A percentile compares a stretch with the other conserved stretches of the same genome.
These are phyloP conservation scores for Entophlyctis luteolus DNA, from an alignment of 192 early-diverging fungal genomes.

Conservation along the genomic window DNA sequence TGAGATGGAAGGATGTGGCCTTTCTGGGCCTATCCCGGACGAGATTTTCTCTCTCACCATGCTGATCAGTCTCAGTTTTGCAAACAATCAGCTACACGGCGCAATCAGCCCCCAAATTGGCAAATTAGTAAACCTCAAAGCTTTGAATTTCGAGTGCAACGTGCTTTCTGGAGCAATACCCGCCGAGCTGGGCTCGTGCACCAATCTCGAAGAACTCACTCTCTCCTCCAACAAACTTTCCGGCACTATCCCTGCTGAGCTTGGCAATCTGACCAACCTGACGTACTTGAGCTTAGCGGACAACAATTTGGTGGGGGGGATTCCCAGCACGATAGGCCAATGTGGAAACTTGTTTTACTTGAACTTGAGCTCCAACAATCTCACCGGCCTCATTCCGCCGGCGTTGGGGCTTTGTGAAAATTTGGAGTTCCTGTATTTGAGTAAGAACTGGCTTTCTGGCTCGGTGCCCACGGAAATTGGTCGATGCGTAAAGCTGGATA, in stretches of 20 bases:
- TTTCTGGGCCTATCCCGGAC: neutral
- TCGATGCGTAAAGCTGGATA: no score
- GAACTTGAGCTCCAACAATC: neutral
- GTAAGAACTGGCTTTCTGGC: neutral
- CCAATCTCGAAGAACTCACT: neutral
- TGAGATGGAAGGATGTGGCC: neutral
- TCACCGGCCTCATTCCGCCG: neutral
- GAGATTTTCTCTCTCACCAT: neutral
- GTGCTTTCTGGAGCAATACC: neutral
- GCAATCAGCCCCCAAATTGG: neutral
- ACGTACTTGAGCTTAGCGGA: no score
- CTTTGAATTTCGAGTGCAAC: neutral
- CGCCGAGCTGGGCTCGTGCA: neutral
- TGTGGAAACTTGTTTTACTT: neutral
- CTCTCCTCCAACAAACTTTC: neutral
- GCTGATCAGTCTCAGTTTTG: neutral
- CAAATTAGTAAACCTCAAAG: neutral
- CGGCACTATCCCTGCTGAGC: neutral
- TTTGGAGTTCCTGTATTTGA: neutral
- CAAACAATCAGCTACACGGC: neutral
- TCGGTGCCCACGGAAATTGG: no score
- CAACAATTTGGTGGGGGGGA: no score
- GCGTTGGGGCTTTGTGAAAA: neutral
- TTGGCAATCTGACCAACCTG: no score
- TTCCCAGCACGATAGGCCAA: no score